Base-by-base conservation (phyloP, 2,329 filamentous ascomycete genomes). In the Teratosphaeria gauchensis region DNA sequence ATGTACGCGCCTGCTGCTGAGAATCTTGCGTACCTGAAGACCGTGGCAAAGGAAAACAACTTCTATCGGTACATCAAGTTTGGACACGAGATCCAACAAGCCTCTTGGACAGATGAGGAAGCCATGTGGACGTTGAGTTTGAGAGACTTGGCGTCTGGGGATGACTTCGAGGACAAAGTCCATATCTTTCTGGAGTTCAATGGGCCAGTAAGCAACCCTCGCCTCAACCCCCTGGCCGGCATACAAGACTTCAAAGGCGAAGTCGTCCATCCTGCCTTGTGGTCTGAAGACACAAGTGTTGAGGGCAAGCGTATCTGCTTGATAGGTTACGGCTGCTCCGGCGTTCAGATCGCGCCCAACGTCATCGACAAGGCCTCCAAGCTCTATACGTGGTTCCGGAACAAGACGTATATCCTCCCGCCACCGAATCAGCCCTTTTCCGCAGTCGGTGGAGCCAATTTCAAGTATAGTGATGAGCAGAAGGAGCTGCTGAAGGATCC, bases 181-280 rank as follows among this genome's bases (percentile, higher is more conserved):
- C 55, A 65, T 32, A 32, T 65, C 28, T 65, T 64, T 54, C 61
- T 65, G 19, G 63, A 65, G 54, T 61, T 65, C 54, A 61, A 64
- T 35, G 63, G 63, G 7, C 63, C 63, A 2, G 63, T 65, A 31
- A 61, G 58, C 38, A 60, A 55, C 19, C 58, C 58, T 46, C 28
- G 58, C n/a, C 46, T 60, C 21, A 58, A 55, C 7, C 51, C 55
- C 7, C 31, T 60, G 16, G 16, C 54, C 7, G 60, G 58, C 14
- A 51, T 60, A n/a, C 28, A 60, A 38, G 56, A 58, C 16, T 62
- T 62, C 56, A 60, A 62, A 54, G 60, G 60, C 12, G 55, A 62
- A 51, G 58, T 62, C 19, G 56, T 62, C 9, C 60, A 62, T 53
- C 60, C 60, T n/a, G 60, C 60, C 5, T 28, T 51, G 5, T 62